Evolutionary conservation across 2,329 filamentous ascomycete genomes (phyloP), one percentile per base, ranked within the genome.

Genomic region (Stachybotrys elegans): DNA sequence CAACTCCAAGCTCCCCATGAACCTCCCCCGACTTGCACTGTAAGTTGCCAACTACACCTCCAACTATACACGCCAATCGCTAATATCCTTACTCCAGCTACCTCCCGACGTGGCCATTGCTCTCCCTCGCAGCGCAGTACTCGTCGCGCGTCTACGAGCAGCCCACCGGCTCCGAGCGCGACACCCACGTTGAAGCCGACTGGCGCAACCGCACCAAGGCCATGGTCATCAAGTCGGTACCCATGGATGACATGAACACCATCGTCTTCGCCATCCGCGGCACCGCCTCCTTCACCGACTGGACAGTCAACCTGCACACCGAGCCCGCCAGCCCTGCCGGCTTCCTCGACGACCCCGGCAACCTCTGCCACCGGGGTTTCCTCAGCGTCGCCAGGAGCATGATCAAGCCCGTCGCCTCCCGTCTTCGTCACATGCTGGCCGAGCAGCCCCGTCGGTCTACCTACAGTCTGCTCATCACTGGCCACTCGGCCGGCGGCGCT

Each of bases 191-290:
- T 27, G 74, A 82, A 27, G 80, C 86, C 4, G 81, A 90, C 60
- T 86, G 83, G 76, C 73, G 75, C 17, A 73, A 77, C 4, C 87
- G 87, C n/a, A 86, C 87, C 1, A 92, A 91, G 60, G 85, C 88
- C 20, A 92, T 92, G 83, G 81, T 87, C 14, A 83, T 94, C 58
- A 92, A 91, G 58, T 88, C 84, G 0, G 75, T 91, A 0, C 81
- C 87, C 2, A 80, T 90, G 59, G 88, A 93, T 56, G 75, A 88
- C 55, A 81, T 84, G 68, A 81, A 87, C 58, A 83, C 84, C 16
- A 84, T 95, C 44, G 84, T 94, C 11, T 87, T 95, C 56, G 88
- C 89, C 13, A 87, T 95, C 49, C 80, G 89, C 17, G 89, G 89
- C 17, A 89, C 83, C 1, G 81, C 88, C 20, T 86, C 80, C 6